A percentile compares a stretch with the other conserved stretches of the same genome.
Conservation (phyloP, 2,329 filamentous ascomycete species). For the Hymenoscyphus occultus region DNA sequence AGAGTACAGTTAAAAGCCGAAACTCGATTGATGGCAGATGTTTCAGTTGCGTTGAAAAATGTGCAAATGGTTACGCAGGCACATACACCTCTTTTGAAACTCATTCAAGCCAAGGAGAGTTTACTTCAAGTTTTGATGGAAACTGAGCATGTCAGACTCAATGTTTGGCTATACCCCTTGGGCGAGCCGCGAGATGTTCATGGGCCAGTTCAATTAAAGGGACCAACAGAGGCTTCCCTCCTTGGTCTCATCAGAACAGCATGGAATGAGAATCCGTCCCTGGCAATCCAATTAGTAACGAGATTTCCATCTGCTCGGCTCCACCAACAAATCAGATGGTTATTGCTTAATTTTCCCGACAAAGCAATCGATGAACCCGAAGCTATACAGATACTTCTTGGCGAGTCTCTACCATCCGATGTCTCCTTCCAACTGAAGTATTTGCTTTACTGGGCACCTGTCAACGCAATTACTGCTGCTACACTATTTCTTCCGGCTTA, state of each 20-base stretch:
- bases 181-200: slow-evolving; percentile 56
- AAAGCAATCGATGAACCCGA: slow-evolving; percentile 79
- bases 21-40: slow-evolving; percentile 74
- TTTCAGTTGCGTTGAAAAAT: slow-evolving; percentile 63
- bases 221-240: slow-evolving; percentile 41
- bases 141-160: slow-evolving; percentile 78
- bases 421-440: slow-evolving; percentile 87
- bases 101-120: slow-evolving; percentile 75
- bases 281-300: slow-evolving; percentile 81
- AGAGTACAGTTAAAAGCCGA: slow-evolving; percentile 92
- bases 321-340: slow-evolving; percentile 70
- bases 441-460: slow-evolving; percentile 85
- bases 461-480: slow-evolving; percentile 89
- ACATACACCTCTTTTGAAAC: slow-evolving; percentile 48
- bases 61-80: slow-evolving; percentile 56
- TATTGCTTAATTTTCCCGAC: slow-evolving; percentile 79
- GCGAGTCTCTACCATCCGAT: slow-evolving; percentile 71
- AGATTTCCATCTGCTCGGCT: slow-evolving; percentile 76
- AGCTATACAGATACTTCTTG: slow-evolving; percentile 78
- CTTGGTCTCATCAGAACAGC: slow-evolving; percentile 70
- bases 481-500: slow-evolving; percentile 92
- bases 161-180: slow-evolving; percentile 86
- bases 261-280: slow-evolving; percentile 78
- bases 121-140: slow-evolving; percentile 77
- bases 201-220: slow-evolving; percentile 33